These are phyloP conservation scores for Kregervanrija fluxuum DNA, from an alignment of 805 yeast genomes.

Conservation along the genomic window DNA sequence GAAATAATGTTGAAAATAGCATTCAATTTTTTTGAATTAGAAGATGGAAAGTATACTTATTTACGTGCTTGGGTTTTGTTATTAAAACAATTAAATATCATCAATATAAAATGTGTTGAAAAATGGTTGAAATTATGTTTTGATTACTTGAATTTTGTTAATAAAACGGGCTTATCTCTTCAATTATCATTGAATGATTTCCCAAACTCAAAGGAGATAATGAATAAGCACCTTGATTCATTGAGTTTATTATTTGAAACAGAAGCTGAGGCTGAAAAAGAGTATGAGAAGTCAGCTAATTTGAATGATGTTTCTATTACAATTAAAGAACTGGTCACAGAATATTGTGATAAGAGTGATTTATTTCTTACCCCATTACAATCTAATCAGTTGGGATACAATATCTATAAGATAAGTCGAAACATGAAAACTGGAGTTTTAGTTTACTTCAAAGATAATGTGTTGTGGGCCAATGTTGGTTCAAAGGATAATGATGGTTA, in stretches of 20 bases:
- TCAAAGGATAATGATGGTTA: slow-evolving; percentile 19
- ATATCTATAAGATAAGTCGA: neutral
- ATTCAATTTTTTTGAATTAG: slow-evolving; percentile 2
- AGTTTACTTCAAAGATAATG: slow-evolving; percentile 57
- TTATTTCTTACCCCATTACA: neutral
- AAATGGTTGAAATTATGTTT: slow-evolving; percentile 8
- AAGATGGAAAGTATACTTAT: neutral
- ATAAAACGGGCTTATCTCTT: slow-evolving; percentile 9
- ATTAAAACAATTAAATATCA: neutral
- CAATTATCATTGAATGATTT: too few relatives aligned
- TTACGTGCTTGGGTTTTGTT: too few relatives aligned
- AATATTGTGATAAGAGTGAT: slow-evolving; percentile 46
- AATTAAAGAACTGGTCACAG: slow-evolving; percentile 60
- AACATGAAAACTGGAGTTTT: slow-evolving; percentile 19
- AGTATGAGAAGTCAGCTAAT: neutral
- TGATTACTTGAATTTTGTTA: slow-evolving; percentile 10
- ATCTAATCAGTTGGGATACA: neutral
- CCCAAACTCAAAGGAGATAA: too few relatives aligned
- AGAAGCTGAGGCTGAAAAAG: neutral
- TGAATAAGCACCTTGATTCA: too few relatives aligned
- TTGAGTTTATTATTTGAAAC: too few relatives aligned
- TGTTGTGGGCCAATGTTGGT: slow-evolving; percentile 34
- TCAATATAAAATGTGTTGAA: slow-evolving; percentile 2
- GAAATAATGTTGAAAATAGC: slow-evolving; percentile 15
- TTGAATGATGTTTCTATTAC: slow-evolving; percentile 24